Base-by-base conservation (phyloP, 1,284 basidiomycete species). In the Ceratobasidium sp. region DNA sequence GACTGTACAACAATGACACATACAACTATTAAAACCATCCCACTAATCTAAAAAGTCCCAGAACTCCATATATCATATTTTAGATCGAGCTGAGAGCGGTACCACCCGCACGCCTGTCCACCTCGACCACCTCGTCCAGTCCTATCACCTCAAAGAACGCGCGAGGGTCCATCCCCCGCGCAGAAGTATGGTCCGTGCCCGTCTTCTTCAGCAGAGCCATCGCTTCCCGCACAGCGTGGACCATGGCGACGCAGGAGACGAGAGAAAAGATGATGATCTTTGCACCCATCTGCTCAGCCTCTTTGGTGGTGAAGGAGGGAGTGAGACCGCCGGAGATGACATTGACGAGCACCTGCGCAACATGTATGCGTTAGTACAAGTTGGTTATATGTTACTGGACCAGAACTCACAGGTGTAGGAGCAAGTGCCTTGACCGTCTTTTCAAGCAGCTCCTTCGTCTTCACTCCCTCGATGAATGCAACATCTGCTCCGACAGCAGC, bases 391-490 rank as follows among this genome's bases (percentile, higher is more conserved):
- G 50, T 23, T 9, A 13, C 21, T 13, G 32, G 50, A 1, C 38
- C 16, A 72, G 14, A 41, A 77, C 82, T 73, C 71, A 87, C 89
- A 0, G 91, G 91, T 76, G 89, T 91, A 6, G 91, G 91, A 7
- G 88, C 86, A 43, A 94, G 81, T 2, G 87, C 88, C 43, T 84
- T 82, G 63, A 93, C 88, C 1, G 91, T 91, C 1, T 82, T 82
- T 76, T 85, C 83, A 35, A 92, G 85, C 47, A 91, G 85, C 64
- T 90, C 87, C 70, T 89, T 85, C 13, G 86, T 90, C 80, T 87
- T 87, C 52, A 93, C 91, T 67, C 92, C 92, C 81, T 94, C 92
- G 63, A 94, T 91, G 83, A 94, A 94, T 80, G 90, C 93, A 28
- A 93, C 91, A 78, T 94, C 92, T 0, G 92, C 92, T 41, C 92